Evolutionary conservation across 306 rosid species (phyloP).

Genomic region (Astragalus glycyphyllos): DNA sequence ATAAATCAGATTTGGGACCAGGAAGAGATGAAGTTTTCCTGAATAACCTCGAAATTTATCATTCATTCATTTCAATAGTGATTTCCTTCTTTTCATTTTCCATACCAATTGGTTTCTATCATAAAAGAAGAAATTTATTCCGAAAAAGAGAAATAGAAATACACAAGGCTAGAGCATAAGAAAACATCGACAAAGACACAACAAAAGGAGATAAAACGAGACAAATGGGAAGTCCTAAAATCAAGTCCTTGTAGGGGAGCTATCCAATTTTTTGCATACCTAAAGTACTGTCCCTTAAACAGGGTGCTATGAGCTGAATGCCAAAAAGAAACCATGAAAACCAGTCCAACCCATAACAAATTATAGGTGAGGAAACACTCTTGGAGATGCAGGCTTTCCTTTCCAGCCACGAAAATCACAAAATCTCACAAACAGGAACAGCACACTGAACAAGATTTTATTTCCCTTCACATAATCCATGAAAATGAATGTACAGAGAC

Average conservation of each 20-base stretch:
- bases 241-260: neutral
- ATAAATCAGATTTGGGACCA: no score
- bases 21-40: no score
- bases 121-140: neutral
- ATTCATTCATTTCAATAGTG: no score
- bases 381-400: neutral
- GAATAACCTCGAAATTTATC: no score
- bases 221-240: neutral
- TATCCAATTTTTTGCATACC: neutral
- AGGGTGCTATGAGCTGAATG: neutral
- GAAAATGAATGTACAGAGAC: neutral
- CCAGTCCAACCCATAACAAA: neutral
- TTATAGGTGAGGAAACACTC: neutral
- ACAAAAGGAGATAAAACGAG: neutral
- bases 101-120: no score
- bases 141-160: slow-evolving; percentile 6
- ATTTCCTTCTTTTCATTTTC: no score
- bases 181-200: neutral
- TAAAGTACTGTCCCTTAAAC: neutral
- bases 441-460: neutral
- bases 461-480: neutral
- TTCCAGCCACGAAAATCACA: neutral
- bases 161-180: slow-evolving; percentile 16
- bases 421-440: neutral
- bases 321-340: neutral